Percentiles rank a stretch among this genome's conserved stretches.
Evolutionary conservation across 2,329 filamentous ascomycete species (phyloP).

Genomic region (Calonectria pauciramosa): DNA sequence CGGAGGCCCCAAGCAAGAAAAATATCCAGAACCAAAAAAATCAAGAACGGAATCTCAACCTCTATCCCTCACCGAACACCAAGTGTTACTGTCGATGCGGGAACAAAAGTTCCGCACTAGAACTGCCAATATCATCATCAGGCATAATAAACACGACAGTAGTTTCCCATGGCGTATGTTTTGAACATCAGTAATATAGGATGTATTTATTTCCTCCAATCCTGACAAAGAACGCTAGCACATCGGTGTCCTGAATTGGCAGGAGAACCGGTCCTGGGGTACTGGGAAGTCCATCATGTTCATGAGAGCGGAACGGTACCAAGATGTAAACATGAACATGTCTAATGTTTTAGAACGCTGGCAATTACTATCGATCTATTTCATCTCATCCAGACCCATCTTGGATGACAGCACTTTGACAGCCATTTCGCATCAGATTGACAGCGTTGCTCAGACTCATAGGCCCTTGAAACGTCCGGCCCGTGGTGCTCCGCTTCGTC

Average conservation of each 20-base stretch:
- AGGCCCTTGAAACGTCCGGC: background rate
- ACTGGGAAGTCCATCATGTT: background rate
- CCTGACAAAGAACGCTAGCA: background rate
- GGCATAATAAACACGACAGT: background rate
- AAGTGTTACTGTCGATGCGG: background rate
- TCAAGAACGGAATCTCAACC: too few species aligned
- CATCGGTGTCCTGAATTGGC: slow-evolving; percentile 1
- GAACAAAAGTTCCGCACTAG: background rate
- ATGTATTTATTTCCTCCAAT: slow-evolving; percentile 3
- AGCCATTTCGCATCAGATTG: background rate
- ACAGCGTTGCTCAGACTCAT: background rate
- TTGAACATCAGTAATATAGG: background rate
- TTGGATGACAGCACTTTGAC: background rate
- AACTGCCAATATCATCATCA: background rate
- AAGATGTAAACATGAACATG: too few species aligned
- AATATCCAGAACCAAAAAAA: too few species aligned
- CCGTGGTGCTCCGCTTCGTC: background rate
- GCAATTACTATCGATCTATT: background rate
- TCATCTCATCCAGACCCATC: background rate
- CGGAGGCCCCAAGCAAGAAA: too few species aligned
- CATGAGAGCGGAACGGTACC: background rate
- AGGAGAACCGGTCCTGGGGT: background rate
- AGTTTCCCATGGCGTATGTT: background rate
- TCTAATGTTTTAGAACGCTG: background rate
- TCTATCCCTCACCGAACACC: background rate